Base-by-base conservation (phyloP, 225 moss, liverwort and hornwort species). In the Marchantia polymorpha region DNA sequence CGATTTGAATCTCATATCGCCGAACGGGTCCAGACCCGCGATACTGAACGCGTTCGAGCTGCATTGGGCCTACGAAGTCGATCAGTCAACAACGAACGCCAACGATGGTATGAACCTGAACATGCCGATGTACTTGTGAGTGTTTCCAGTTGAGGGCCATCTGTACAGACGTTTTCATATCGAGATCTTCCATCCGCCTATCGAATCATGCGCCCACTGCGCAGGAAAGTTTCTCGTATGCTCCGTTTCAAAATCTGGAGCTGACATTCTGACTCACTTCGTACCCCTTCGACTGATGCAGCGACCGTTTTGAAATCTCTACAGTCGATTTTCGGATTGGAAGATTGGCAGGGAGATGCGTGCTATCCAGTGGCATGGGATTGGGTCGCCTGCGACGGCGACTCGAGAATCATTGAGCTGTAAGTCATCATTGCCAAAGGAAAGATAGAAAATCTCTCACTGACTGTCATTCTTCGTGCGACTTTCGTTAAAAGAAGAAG, bases 351-450 rank as follows among this genome's bases (percentile, higher is more conserved):
- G 29, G 76, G 76, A 59, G 76, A 76, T 48, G 20, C 75, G 17
- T 75, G 75, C 58, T 75, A 75, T 59, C 75, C 75, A 51, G 75
- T 75, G 11, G 16, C 14, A 10, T 75, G 75, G 75, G 59, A 75
- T 10, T 75, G 75, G 75, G 30, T 75, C 4, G 39, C 55, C 2
- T 76, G 76, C 30, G 60, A 76, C 61, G 25, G 27, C 13, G 12
- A 29, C 11, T 14, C 54, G 16, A 26, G 30, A 54, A 29, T 74
- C 73, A 54, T 0, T 6, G 27, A 54, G 54, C 16, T 74, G 73
- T 74, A 26, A 74, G 73, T 54, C 23, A 1, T 54, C 23, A 1
- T 12, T 14, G 4, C 29, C 12, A 11, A 48, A 50, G 51, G 22
- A 53, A 15, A 0, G 16, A 12, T 11, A 54, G 5, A 39, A 39